Evolutionary conservation across 345 rosid species (phyloP).

Genomic region (Pseudoturritis turrita): DNA sequence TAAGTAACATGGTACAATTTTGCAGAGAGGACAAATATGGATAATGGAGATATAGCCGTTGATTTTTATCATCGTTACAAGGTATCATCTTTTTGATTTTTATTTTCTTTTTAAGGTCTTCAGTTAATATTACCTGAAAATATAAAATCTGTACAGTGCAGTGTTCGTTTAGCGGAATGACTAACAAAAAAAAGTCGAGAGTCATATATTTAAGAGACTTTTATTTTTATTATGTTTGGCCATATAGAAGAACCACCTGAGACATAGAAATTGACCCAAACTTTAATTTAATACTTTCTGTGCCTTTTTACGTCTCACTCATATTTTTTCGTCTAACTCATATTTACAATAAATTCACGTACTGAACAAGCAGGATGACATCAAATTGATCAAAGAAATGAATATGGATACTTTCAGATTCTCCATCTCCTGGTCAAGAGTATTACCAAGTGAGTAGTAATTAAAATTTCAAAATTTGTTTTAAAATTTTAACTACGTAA

Average conservation of each 20-base stretch:
- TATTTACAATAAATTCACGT: background rate
- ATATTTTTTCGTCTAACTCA: background rate
- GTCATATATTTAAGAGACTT: too few species aligned
- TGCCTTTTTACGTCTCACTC: background rate
- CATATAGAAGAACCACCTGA: background rate
- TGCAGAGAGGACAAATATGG: slow-evolving; percentile 37
- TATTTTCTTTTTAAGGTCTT: too few species aligned
- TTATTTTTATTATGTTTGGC: too few species aligned
- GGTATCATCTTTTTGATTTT: slow-evolving; percentile 12
- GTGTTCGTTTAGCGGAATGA: too few species aligned
- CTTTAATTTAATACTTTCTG: background rate
- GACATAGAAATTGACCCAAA: background rate
- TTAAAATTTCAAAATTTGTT: background rate
- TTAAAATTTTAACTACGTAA: background rate
- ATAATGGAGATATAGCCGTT: slow-evolving; percentile 40
- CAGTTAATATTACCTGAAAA: too few species aligned
- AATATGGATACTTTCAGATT: slow-evolving; percentile 39
- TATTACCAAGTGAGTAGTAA: slow-evolving; percentile 33
- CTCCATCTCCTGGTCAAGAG: slow-evolving; percentile 44
- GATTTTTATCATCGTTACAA: slow-evolving; percentile 43
- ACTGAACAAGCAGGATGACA: slow-evolving; percentile 34
- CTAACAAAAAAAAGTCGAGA: too few species aligned
- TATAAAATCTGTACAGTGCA: too few species aligned
- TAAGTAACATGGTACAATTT: background rate
- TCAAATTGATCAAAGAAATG: slow-evolving; percentile 29